Evolutionary conservation across 2,329 filamentous ascomycete genomes (phyloP), one percentile per base, ranked within the genome.

Genomic region (Ilyonectria destructans): DNA sequence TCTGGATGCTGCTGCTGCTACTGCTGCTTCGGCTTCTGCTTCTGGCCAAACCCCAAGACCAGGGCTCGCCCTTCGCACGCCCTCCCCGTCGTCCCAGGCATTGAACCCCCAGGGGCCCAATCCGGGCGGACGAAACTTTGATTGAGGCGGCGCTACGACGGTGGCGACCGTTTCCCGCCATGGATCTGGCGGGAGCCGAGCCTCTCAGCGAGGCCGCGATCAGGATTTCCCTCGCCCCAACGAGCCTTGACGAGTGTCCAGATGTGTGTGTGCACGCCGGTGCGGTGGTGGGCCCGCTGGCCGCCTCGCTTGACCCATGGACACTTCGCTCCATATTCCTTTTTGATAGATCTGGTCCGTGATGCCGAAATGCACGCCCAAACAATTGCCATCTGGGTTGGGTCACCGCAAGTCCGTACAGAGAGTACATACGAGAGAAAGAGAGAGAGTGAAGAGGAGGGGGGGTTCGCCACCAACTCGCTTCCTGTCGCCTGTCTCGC

Each of bases 111-210:
- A 46, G 56, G 48, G 61, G 55, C 21, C 51, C 56, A 51, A 61
- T 49, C 55, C 49, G 52, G 43, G 49, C 67, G 61, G 65, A 60
- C 65, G 57, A 72, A 71, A 68, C 65, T 74, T 74, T 74, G 69
- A 67, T 69, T 67, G 67, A 66, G 67, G 70, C 55, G 68, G 72
- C 71, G 65, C 72, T 74, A 69, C 61, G 58, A 68, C 74, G 72
- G 72, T 74, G 68, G 71, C 64, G 72, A 75, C 72, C 74, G 72
- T 76, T 74, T 71, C 69, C 69, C 58, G 64, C 51, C 54, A 40
- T 57, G 54, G 54, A 57, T 57, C 35, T 29, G 6, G 13, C 9
- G 26, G 49, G 49, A 35, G 49, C 31, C 26, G 49, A 46, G 19
- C 45, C 19, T 46, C 45, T 9, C 45, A 46, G 19, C n/a, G 51